Percentiles rank a stretch among this genome's conserved stretches.
These are phyloP conservation scores for Clonostachys sp. DNA, from an alignment of 2,329 filamentous ascomycete species.

Conservation along the genomic window DNA sequence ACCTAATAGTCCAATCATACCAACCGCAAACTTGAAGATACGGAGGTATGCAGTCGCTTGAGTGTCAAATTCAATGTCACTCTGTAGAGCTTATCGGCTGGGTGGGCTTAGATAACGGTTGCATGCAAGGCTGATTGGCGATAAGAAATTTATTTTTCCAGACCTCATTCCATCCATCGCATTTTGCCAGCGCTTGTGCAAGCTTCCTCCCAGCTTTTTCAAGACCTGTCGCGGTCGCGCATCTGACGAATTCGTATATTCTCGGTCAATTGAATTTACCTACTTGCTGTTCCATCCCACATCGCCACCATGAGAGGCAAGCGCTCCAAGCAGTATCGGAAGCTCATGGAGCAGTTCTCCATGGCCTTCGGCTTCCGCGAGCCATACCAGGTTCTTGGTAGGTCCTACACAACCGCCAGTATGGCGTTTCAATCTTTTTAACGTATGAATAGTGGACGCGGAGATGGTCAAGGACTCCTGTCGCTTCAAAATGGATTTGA, in stretches of 20 bases:
- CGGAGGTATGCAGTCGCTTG: no score
- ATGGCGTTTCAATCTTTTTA: conserved; percentile 5
- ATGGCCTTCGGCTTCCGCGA: conserved; percentile 86
- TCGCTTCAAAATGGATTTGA: conserved; percentile 85
- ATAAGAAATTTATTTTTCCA: conserved; percentile 2
- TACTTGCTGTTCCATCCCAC: neutral
- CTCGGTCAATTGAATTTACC: no score
- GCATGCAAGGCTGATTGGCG: neutral
- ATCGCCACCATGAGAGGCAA: conserved; percentile 37
- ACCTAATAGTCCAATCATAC: no score
- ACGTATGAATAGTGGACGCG: conserved; percentile 60
- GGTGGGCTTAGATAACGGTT: neutral
- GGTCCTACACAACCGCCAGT: conserved; percentile 11
- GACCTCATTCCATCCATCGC: no score
- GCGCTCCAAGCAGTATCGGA: conserved; percentile 55
- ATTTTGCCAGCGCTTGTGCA: no score
- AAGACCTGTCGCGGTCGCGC: no score
- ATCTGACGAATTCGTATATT: no score
- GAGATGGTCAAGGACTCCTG: conserved; percentile 79
- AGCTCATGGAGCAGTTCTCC: conserved; percentile 91
- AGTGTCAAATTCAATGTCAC: no score
- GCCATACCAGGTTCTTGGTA: conserved; percentile 84
- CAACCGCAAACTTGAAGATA: no score
- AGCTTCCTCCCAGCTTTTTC: no score
- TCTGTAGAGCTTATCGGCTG: neutral